Evolutionary conservation across 2,329 filamentous ascomycete species (phyloP).

Genomic region (Nannizzia gypsea): DNA sequence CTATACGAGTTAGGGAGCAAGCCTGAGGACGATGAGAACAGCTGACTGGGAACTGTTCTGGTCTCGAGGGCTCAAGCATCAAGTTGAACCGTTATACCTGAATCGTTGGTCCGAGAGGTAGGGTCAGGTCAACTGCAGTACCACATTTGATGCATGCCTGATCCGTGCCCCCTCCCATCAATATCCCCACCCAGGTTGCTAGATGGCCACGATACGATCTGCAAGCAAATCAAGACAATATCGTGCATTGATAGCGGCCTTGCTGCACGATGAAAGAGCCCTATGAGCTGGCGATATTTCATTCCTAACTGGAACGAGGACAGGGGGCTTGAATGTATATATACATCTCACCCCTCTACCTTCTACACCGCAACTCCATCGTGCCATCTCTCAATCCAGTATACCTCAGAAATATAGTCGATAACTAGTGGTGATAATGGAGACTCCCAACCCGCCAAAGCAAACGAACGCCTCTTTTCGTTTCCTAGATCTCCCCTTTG

Average conservation of each 20-base stretch:
- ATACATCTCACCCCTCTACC: not conserved
- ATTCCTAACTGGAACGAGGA: not conserved
- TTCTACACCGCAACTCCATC: not conserved
- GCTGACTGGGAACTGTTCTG: no score
- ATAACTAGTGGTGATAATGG: not conserved
- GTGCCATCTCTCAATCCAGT: not conserved
- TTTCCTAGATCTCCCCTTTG: not conserved
- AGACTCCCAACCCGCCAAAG: not conserved
- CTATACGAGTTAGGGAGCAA: no score
- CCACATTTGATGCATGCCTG: not conserved
- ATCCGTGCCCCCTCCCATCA: no score
- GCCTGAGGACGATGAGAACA: no score
- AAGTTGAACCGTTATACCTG: no score
- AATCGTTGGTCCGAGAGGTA: no score
- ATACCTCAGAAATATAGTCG: not conserved
- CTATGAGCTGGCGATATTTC: conserved; percentile 1
- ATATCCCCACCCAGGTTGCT: no score
- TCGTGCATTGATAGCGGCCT: not conserved
- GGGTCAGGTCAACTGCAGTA: not conserved
- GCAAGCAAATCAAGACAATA: not conserved
- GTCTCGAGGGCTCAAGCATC: no score
- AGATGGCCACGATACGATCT: not conserved
- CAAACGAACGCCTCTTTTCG: not conserved
- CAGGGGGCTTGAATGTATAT: not conserved
- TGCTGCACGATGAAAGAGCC: not conserved